Base-by-base conservation (phyloP, 345 rosid genomes). In the Combretum micranthum region DNA sequence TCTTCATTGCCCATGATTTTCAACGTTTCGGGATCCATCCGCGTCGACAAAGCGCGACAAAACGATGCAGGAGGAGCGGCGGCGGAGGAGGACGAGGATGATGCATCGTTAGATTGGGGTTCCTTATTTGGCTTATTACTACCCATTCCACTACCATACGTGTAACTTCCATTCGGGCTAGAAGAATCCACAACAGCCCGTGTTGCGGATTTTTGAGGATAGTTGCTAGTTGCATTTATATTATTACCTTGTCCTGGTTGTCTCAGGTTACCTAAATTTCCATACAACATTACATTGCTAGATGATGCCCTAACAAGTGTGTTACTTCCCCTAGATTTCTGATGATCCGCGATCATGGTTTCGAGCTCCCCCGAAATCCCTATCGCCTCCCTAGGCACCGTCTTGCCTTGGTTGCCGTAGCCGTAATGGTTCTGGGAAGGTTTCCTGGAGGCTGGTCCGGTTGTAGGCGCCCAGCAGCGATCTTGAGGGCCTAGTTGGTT, bases 1-100 rank as follows among this genome's bases (percentile, higher is more conserved):
- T 93, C 99, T 71, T 93, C 99, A 51, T 93, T 93, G 0, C 97
- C 99, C 97, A 85, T 85, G 0, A n/a, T 85, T 67, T 93, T 93
- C 76, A 93, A 66, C 15, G 83, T 84, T 65, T 93, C 97, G 0
- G 99, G 99, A 61, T 93, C 99, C 95, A 87, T 93, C 66, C 97
- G 76, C 0, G 97, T 93, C 0, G 99, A 90, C 23, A 90, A 62
- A 12, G 95, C 92, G 45, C 96, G 75, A 54, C 97, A 93, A 37
- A 90, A 73, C 4, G 99, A 87, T 52, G 68, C 77, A 0, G 77
- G 44, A 32, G 56, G 47, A 62, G 51, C 10, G 9, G 39, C 39
- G 39, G n/a, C n/a, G n/a, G n/a, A n/a, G n/a, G n/a, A n/a, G n/a
- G n/a, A n/a, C n/a, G n/a, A n/a, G n/a, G 39, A 32, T 25, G 26